phyloP scores from a whole-genome alignment of 441 rosid species.

The Gossypium lobatum region DNA sequence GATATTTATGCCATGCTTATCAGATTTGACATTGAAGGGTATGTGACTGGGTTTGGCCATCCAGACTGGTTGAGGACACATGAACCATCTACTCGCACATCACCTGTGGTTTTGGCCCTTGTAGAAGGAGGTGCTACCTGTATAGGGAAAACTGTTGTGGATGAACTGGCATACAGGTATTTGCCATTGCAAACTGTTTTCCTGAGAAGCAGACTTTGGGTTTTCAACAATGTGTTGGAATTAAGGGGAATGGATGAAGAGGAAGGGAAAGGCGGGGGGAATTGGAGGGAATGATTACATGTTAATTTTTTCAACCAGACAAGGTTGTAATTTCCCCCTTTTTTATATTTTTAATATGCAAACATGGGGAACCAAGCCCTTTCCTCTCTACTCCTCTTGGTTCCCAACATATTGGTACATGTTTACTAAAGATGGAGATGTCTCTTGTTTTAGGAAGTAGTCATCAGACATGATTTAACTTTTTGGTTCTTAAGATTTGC shows the following conservation, averaged over 20 bases:
- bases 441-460: conserved; percentile 3
- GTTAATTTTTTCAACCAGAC: neutral
- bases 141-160: conserved; percentile 85
- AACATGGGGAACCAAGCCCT: neutral
- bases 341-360: neutral
- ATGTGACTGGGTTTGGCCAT: conserved; percentile 91
- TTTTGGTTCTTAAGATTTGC: conserved; percentile 5
- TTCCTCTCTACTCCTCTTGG: neutral
- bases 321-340: neutral
- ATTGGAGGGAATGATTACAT: neutral
- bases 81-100: conserved; percentile 57
- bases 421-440: neutral
- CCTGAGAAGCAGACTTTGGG: neutral
- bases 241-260: neutral
- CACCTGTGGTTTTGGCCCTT: conserved; percentile 60
- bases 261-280: neutral
- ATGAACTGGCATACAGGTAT: conserved; percentile 74
- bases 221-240: neutral
- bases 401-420: neutral
- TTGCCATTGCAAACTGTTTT: neutral
- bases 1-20: conserved; percentile 8
- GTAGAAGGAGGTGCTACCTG: conserved; percentile 97
- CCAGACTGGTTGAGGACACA: conserved; percentile 89
- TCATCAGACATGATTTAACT: neutral
- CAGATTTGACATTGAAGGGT: conserved; percentile 82